Base-by-base conservation (phyloP, 2,329 filamentous ascomycete species). In the Moelleriella libera region DNA sequence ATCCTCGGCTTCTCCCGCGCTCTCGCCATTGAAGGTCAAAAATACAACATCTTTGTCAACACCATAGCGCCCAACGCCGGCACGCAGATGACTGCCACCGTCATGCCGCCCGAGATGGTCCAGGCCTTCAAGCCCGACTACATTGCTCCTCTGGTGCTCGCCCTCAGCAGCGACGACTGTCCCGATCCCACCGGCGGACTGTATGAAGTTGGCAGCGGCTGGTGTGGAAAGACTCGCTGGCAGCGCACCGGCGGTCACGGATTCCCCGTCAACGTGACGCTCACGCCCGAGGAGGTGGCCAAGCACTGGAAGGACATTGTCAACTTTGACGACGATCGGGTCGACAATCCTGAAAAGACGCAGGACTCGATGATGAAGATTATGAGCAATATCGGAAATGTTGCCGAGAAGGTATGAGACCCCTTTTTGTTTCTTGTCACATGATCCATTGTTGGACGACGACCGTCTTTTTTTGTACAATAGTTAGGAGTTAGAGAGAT, bases 81-180 rank as follows among this genome's bases (percentile, higher is more conserved):
- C 57, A 98, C 92, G 43, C 82, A 83, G 62, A 92, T 98, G 86
- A 98, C 92, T 48, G 79, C 82, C 56, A 90, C 86, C 45, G 86
- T 98, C 63, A 78, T 98, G 74, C 92, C 92, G 31, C 88, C 95
- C 68, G 92, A 98, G 72, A 81, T 97, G 71, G 89, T 98, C 14
- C 89, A 97, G 72, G 90, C 92, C 43, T 95, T 98, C 76, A 98
- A 97, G 81, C 92, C 92, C 50, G 90, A 97, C 63, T 97, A 95
- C 68, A 89, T 98, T 65, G 92, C 92, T 47, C 92, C 92, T 51
- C 71, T 97, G 39, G 89, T 98, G 46, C 80, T 90, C 48, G 80
- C 89, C 42, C 84, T 98, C 49, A 74, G 67, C 66, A 87, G 81
- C 63, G 92, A 98, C 70, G 86, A 87, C 69, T 81, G 88, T 47